Evolutionary conservation across 169 alveolate species (phyloP), one percentile per base, ranked within the genome.

Genomic region (Plasmodium gallinaceum): DNA sequence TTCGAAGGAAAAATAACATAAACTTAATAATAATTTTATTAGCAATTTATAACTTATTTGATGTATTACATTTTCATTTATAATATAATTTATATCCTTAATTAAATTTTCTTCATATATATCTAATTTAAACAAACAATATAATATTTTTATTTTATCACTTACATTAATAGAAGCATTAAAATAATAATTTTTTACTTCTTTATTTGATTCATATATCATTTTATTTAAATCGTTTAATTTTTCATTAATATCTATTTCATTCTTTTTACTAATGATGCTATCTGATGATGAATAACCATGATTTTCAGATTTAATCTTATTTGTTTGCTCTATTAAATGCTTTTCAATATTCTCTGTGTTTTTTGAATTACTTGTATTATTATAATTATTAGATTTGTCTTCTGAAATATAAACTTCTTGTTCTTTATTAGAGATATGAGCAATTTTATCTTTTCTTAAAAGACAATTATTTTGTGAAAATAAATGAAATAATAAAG

Each of bases 51-150:
- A 51, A 18, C 43, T 42, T 57, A 78, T 20, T 5, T 0, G 12
- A 48, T 78, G 73, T 64, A 78, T 65, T 16, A 7, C 51, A 0
- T 32, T 43, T 4, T 65, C 68, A 20, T 32, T 65, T 51, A 78
- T 14, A 26, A 2, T 7, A 2, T 18, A 64, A 26, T 26, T 39
- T 43, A 78, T n/a, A 6, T 78, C 71, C 2, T n/a, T 14, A 16
- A 51, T 26, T 22, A 78, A n/a, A 5, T 54, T 42, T 46, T 78
- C 89, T 48, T 65, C 80, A 42, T 78, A 78, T 46, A 78, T 65
- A 24, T 78, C 89, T 58, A 78, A 78, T 14, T 64, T 52, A 68
- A 78, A 78, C 24, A 78, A 18, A 57, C 89, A 64, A 18, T 78
- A 45, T 6, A 78, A 26, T 8, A 78, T 65, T 58, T 51, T 78